A percentile compares a stretch with the other conserved stretches of the same genome.
Evolutionary conservation across 805 yeast species (phyloP).

Genomic region (Teunomyces kruisii): DNA sequence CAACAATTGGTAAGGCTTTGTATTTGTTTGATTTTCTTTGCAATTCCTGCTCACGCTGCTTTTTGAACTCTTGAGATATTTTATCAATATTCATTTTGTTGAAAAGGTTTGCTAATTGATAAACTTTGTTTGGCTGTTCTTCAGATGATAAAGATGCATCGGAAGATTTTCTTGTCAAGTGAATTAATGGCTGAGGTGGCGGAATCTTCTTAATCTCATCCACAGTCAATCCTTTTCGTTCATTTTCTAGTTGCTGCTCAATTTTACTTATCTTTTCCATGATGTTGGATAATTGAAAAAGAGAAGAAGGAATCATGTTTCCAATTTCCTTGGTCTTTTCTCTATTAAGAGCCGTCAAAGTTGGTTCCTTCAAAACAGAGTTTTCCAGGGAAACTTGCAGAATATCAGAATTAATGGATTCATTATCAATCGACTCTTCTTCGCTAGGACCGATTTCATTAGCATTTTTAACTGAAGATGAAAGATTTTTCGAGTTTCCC

Average conservation of each 20-base stretch:
- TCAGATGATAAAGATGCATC: background rate
- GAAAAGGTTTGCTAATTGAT: slow-evolving; percentile 63
- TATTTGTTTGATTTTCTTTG: slow-evolving; percentile 58
- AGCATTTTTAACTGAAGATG: background rate
- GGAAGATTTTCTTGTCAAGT: slow-evolving; percentile 10
- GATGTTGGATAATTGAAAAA: slow-evolving; percentile 20
- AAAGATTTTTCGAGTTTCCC: too few species aligned
- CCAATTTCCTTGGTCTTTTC: slow-evolving; percentile 12
- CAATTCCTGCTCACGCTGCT: slow-evolving; percentile 80
- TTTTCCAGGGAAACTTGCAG: background rate
- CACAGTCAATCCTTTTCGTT: slow-evolving; percentile 9
- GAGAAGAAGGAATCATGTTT: slow-evolving; percentile 21
- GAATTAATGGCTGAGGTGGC: slow-evolving; percentile 15
- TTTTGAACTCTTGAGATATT: slow-evolving; percentile 79
- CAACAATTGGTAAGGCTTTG: slow-evolving; percentile 67
- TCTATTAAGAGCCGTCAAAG: slow-evolving; percentile 6
- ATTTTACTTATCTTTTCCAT: slow-evolving; percentile 14
- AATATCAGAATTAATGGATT: background rate
- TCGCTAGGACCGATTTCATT: background rate
- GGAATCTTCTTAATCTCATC: slow-evolving; percentile 10
- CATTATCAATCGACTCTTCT: slow-evolving; percentile 1
- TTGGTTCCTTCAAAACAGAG: background rate
- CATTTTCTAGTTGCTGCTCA: slow-evolving; percentile 15
- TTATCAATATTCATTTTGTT: slow-evolving; percentile 79
- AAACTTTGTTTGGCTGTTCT: slow-evolving; percentile 42